These are phyloP conservation scores for Dictyostelium intermedium DNA, from an alignment of 78 protist genomes.

Conservation along the genomic window DNA sequence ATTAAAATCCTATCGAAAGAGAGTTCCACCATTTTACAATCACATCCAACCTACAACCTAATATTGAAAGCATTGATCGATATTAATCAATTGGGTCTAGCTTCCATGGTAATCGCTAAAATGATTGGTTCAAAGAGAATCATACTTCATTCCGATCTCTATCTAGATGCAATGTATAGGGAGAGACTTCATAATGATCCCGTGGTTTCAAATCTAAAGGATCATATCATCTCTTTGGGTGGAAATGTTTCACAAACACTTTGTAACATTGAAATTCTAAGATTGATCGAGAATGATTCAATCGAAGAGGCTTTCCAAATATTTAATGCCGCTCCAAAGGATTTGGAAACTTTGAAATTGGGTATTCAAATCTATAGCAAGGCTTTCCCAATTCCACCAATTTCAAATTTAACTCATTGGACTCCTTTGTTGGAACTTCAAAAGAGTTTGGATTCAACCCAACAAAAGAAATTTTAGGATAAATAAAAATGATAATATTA, in stretches of 20 bases:
- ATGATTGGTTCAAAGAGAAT: not conserved
- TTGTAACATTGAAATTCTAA: not conserved
- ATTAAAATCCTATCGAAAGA: not conserved
- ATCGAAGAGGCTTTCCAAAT: not conserved
- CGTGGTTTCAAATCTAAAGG: not conserved
- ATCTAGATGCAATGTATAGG: not conserved
- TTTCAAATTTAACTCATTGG: constrained; percentile 10
- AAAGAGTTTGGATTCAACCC: not conserved
- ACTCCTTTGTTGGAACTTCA: not conserved
- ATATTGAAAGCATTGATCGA: not conserved
- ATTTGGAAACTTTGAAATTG: not conserved
- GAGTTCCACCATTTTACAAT: not conserved
- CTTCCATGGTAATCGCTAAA: not conserved
- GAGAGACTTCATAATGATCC: not conserved
- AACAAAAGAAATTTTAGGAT: too few relatives aligned
- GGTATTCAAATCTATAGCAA: not conserved
- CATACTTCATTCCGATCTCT: not conserved
- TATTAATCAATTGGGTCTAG: not conserved
- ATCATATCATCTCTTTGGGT: not conserved
- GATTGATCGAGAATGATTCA: not conserved
- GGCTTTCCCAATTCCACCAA: constrained; percentile 8
- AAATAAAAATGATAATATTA: too few relatives aligned
- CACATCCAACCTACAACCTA: not conserved
- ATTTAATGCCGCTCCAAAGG: not conserved
- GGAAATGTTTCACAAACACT: not conserved